These are phyloP conservation scores for Trifolium subterraneum DNA, from an alignment of 306 rosid genomes.

Conservation along the genomic window DNA sequence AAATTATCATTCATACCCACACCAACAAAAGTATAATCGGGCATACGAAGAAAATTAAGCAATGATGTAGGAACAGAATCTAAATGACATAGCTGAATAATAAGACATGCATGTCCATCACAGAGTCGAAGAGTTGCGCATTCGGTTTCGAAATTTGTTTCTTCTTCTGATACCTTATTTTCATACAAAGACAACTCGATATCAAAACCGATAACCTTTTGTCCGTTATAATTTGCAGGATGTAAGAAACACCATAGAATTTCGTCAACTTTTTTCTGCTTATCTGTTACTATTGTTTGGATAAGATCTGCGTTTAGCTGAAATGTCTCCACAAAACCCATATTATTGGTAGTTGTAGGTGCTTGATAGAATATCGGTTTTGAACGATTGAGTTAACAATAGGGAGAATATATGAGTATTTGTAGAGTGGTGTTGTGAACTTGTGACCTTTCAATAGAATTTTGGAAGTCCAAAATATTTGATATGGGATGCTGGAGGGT, in stretches of 20 bases:
- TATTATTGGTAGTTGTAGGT: background rate
- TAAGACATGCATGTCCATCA: background rate
- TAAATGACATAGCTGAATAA: background rate
- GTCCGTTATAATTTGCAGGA: no score
- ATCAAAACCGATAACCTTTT: background rate
- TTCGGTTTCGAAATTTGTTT: background rate
- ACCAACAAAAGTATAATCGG: conserved; percentile 23
- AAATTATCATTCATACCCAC: conserved; percentile 11
- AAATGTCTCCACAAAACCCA: background rate
- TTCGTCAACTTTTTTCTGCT: no score
- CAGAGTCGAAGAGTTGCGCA: conserved; percentile 26
- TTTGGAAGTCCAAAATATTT: background rate
- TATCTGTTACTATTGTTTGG: background rate
- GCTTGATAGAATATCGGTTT: background rate
- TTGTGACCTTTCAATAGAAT: conserved; percentile 1
- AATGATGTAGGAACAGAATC: background rate
- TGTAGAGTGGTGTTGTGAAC: background rate
- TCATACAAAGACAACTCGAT: background rate
- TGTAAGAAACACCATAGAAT: background rate
- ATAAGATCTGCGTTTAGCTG: background rate
- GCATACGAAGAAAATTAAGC: conserved; percentile 29
- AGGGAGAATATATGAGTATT: background rate
- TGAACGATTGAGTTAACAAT: no score
- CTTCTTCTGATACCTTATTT: background rate
- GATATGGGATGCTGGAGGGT: background rate